phyloP scores from a whole-genome alignment of 1,139 yeast genomes.

The Taphrina flavorubra region DNA sequence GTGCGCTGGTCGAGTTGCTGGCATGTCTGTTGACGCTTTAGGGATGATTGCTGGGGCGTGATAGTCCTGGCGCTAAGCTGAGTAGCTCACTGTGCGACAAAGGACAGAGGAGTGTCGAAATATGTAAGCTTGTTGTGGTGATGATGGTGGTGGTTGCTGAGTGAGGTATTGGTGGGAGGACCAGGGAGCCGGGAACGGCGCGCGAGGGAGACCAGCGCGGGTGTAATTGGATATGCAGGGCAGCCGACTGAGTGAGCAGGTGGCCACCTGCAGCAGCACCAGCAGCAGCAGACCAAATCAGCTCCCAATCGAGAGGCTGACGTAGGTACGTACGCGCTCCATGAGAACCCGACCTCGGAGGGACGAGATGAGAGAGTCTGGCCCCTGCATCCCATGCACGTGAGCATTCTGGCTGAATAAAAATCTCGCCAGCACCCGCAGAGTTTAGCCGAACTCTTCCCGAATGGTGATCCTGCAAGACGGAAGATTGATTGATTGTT shows the following conservation, averaged over 20 bases:
- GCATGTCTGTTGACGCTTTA: background rate
- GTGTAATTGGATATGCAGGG: background rate
- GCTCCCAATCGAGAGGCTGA: no score
- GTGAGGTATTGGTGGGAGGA: background rate
- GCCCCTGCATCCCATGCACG: background rate
- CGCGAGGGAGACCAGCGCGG: background rate
- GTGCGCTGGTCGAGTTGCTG: background rate
- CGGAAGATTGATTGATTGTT: background rate
- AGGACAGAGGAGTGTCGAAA: background rate
- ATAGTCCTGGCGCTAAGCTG: background rate
- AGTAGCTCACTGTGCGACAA: background rate
- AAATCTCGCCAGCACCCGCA: background rate
- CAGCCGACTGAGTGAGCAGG: background rate
- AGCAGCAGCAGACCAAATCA: no score
- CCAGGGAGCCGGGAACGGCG: constrained; percentile 1
- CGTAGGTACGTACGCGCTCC: no score
- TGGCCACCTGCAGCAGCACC: no score
- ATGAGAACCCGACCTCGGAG: background rate
- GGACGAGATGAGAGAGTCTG: background rate
- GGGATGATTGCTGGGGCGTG: background rate
- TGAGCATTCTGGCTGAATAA: background rate
- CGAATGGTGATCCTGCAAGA: background rate
- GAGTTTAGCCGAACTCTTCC: background rate
- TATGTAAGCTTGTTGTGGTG: background rate
- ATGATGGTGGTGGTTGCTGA: no score